Conservation (phyloP, 129 eudicot genomes). For the Pulicaria dysenterica region DNA sequence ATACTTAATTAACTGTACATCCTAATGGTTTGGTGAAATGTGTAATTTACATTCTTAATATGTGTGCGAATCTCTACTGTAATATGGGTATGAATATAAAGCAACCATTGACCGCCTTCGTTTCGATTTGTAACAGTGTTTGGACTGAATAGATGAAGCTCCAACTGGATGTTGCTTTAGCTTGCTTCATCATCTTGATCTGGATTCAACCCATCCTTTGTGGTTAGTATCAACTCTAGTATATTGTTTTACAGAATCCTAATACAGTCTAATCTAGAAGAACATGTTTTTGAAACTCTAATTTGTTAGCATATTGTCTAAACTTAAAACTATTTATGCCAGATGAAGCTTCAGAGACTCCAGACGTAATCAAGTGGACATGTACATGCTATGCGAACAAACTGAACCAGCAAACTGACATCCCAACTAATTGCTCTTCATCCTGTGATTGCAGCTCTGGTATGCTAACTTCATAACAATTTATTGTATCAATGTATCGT, state of each 20-base stretch:
- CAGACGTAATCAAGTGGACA: slow-evolving; percentile 62
- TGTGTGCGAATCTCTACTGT: background rate
- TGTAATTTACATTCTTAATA: slow-evolving; percentile 10
- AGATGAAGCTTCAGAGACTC: slow-evolving; percentile 48
- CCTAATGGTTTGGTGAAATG: slow-evolving; percentile 5
- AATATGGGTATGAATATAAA: background rate
- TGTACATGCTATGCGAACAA: slow-evolving; percentile 60
- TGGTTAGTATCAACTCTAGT: slow-evolving; percentile 46
- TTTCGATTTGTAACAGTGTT: slow-evolving; percentile 29
- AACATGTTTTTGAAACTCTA: background rate
- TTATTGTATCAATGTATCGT: background rate
- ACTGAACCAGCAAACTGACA: slow-evolving; percentile 36
- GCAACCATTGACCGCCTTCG: slow-evolving; percentile 23
- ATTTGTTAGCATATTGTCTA: background rate
- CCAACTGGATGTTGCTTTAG: slow-evolving; percentile 42
- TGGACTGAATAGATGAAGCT: slow-evolving; percentile 56
- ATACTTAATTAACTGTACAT: background rate
- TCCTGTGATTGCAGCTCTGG: slow-evolving; percentile 85
- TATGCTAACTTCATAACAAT: slow-evolving; percentile 31
- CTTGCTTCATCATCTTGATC: slow-evolving; percentile 46
- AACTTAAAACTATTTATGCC: slow-evolving; percentile 12
- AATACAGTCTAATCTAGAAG: slow-evolving; percentile 1
- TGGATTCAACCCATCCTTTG: slow-evolving; percentile 48
- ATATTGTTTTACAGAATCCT: slow-evolving; percentile 6
- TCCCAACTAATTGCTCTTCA: slow-evolving; percentile 58